phyloP scores from a whole-genome alignment of 192 early-diverging fungal genomes.

The Lobulomyces angularis region DNA sequence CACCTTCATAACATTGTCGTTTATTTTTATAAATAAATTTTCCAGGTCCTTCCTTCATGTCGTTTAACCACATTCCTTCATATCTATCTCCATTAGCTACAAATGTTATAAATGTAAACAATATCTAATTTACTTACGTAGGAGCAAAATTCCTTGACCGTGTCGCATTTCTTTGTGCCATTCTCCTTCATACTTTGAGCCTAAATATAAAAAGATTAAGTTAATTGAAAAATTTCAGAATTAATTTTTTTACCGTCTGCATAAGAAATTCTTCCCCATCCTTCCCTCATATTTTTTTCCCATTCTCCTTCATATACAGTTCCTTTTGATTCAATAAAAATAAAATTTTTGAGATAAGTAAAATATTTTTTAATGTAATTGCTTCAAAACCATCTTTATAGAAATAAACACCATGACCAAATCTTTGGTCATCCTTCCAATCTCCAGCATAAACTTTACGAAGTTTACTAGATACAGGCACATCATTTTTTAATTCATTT shows the following conservation, averaged over 20 bases:
- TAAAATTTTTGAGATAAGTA: no score
- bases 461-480: slow-evolving; percentile 9
- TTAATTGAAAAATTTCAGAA: no score
- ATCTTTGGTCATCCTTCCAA: slow-evolving; percentile 33
- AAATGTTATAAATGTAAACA: slow-evolving; percentile 1
- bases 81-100: slow-evolving; percentile 43
- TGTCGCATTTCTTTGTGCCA: slow-evolving; percentile 44
- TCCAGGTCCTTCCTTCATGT: slow-evolving; percentile 49
- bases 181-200: slow-evolving; percentile 47
- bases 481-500: no score
- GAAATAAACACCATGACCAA: slow-evolving; percentile 41
- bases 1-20: slow-evolving; percentile 43
- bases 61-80: slow-evolving; percentile 47
- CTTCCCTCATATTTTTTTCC: slow-evolving; percentile 36
- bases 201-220: no score
- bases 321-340: no score
- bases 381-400: slow-evolving; percentile 45
- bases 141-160: slow-evolving; percentile 41
- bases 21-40: slow-evolving; percentile 40
- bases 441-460: slow-evolving; percentile 44
- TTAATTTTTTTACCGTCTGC: slow-evolving; percentile 22
- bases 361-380: no score
- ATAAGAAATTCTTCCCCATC: slow-evolving; percentile 44
- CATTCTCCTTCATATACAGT: slow-evolving; percentile 39
- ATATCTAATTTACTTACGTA: slow-evolving; percentile 15